Evolutionary conservation across 1,284 basidiomycete genomes (phyloP), one percentile per base, ranked within the genome.

Genomic region (Austroboletus novae-zelandiae): DNA sequence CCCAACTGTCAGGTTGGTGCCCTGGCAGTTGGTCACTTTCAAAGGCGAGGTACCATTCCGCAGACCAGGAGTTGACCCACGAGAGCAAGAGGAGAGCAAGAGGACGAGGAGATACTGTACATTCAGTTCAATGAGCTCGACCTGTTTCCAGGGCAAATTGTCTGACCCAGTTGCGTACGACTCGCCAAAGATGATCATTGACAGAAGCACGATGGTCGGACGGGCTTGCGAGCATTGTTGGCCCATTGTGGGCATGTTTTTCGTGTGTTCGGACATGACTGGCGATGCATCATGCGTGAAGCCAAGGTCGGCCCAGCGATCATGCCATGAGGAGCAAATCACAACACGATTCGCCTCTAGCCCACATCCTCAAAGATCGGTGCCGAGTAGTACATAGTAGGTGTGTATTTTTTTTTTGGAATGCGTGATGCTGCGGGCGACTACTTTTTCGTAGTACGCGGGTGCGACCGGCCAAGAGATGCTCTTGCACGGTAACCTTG

Each of bases 111-210:
- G 27, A 42, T 39, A 80, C 82, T n/a, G n/a, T n/a, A n/a, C n/a
- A 80, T 73, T 90, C 86, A 90, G 77, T 9, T 75, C 76, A 69
- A 92, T 92, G 25, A 93, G 77, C 65, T 93, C 91, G 53, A 89
- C 89, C 65, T 93, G 90, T 61, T 91, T 89, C 90, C 90, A 93
- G 0, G 91, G 89, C 1, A 92, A 86, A 61, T 91, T 92, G 0
- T 78, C 78, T 8, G 89, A 69, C 1, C 88, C 87, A 0, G 81
- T 87, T 0, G 89, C 91, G 62, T 92, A 94, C 7, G 85, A 88
- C 2, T 86, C 87, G 27, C 92, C 89, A 69, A 86, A 94, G 56
- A 89, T 64, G 55, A 92, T 83, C 88, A 93, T 92, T 20, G 84
- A 81, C 17, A 85, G 59, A 17, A 93, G 70, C 17, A 93, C 85